Evolutionary conservation across 1,284 basidiomycete species (phyloP).

Genomic region (Cutaneotrichosporon mucoides): DNA sequence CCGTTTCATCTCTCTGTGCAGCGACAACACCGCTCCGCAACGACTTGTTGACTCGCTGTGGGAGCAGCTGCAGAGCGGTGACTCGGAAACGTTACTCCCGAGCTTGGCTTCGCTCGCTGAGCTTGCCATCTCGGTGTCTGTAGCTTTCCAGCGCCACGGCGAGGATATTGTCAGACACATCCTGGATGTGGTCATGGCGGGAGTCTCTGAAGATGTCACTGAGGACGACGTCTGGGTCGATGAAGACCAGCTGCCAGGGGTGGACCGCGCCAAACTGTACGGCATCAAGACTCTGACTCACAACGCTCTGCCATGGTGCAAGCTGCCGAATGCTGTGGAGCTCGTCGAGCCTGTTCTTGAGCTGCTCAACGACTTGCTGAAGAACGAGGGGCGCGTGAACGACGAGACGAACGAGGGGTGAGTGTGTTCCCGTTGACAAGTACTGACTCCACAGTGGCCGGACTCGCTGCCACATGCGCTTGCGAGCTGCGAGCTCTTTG

Average conservation of each 20-base stretch:
- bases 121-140: constrained; percentile 64
- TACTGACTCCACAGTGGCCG: constrained; percentile 23
- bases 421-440: background rate
- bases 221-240: constrained; percentile 63
- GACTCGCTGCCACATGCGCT: constrained; percentile 56
- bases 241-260: constrained; percentile 56
- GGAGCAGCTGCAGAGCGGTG: constrained; percentile 58
- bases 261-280: constrained; percentile 62
- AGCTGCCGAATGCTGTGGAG: constrained; percentile 59
- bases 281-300: constrained; percentile 74
- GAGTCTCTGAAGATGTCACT: constrained; percentile 39
- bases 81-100: constrained; percentile 60
- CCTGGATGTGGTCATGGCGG: constrained; percentile 67
- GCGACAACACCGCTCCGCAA: constrained; percentile 56
- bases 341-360: constrained; percentile 69
- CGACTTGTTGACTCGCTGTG: constrained; percentile 53
- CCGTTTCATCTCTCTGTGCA: constrained; percentile 64
- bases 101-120: constrained; percentile 70
- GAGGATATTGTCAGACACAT: constrained; percentile 70
- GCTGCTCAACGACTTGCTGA: constrained; percentile 65
- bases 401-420: constrained; percentile 63
- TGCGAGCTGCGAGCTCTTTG: constrained; percentile 75
- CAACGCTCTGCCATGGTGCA: constrained; percentile 66
- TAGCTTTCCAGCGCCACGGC: constrained; percentile 71
- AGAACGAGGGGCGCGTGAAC: constrained; percentile 61